Evolutionary conservation across 345 rosid species (phyloP), one percentile per base, ranked within the genome.

Genomic region (Crucihimalaya himalaica): DNA sequence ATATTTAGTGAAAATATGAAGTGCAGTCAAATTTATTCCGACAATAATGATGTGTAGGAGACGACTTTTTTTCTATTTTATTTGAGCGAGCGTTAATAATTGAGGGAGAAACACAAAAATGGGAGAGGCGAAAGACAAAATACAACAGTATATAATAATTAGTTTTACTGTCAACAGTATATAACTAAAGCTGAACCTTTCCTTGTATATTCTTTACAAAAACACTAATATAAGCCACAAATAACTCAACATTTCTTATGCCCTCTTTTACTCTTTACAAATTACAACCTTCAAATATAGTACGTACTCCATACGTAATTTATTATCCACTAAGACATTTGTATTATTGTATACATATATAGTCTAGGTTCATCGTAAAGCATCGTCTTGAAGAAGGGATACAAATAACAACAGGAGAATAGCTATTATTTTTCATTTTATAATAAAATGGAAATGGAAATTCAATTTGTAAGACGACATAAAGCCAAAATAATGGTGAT

Each of bases 51-150:
- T 51, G 62, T 15, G 8, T 63, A 72, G 60, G 56, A 42, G 62
- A 47, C 55, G 76, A 72, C 63, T 63, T 72, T 63, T 40, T 35
- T 40, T 21, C 4, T 21, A 25, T 31, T 54, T 55, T n/a, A n/a
- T n/a, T n/a, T 68, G 32, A 40, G 16, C 54, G 37, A 42, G 47
- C 6, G 29, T 11, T 31, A 42, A 72, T 72, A 31, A 73, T 73
- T 46, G 56, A 65, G 47, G 47, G 34, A 46, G 50, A 72, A 55
- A 18, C 63, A 42, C 39, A 11, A 27, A 43, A 28, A 42, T 39
- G 35, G 8, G 70, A 35, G 67, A 42, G 32, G 32, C 52, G 5
- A 51, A 39, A 67, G 45, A 21, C 16, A 66, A 51, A 39, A 23
- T 23, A 51, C 28, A 50, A 66, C 18, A 18, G 15, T 28, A 42